Percentiles rank a stretch among this genome's conserved stretches.
phyloP scores from a whole-genome alignment of 805 yeast genomes.

The Debaryomyces castellii region DNA sequence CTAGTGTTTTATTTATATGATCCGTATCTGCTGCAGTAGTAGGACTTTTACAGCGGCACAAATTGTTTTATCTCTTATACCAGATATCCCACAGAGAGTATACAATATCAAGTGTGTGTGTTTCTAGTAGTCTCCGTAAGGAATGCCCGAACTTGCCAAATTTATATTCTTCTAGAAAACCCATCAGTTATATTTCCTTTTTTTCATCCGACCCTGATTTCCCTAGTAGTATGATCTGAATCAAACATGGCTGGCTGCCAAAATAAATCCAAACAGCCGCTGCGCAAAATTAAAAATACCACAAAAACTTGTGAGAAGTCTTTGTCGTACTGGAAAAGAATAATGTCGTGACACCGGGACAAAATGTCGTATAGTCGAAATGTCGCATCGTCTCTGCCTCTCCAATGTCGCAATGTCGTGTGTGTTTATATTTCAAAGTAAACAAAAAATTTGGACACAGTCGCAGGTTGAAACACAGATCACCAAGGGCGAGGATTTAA shows the following conservation, averaged over 20 bases:
- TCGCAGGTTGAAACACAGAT: neutral
- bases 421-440: neutral
- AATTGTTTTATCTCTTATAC: too few species aligned
- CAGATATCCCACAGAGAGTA: too few species aligned
- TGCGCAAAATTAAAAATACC: neutral
- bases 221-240: neutral
- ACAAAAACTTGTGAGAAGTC: neutral
- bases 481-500: slow-evolving; percentile 1
- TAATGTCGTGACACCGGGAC: too few species aligned
- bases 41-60: too few species aligned
- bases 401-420: neutral
- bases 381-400: neutral
- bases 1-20: too few species aligned
- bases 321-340: neutral
- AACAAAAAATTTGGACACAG: slow-evolving; percentile 1
- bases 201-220: neutral
- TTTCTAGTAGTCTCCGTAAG: too few species aligned
- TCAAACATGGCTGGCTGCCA: slow-evolving; percentile 11
- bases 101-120: too few species aligned
- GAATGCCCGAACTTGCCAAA: too few species aligned
- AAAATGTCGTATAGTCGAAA: neutral
- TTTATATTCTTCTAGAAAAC: too few species aligned
- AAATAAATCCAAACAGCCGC: neutral
- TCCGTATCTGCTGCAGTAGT: too few species aligned
- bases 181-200: neutral